These are phyloP conservation scores for Cryptococcus sp. DNA, from an alignment of 1,284 basidiomycete genomes.

Conservation along the genomic window DNA sequence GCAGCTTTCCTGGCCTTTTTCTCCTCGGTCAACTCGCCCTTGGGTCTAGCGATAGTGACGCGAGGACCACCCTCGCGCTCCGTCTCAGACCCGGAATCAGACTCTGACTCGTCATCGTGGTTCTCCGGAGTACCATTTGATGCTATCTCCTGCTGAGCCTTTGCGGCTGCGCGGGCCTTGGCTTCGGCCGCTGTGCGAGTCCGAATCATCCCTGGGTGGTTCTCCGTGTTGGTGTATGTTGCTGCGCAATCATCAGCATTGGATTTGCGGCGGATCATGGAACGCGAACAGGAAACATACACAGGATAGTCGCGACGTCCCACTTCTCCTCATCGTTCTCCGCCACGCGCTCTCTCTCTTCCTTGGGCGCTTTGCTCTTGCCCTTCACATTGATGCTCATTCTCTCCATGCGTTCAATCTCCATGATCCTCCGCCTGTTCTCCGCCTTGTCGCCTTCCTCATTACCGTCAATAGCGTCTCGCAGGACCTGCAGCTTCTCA, in stretches of 20 bases:
- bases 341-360: slow-evolving; percentile 44
- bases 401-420: slow-evolving; percentile 55
- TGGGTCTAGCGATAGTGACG: slow-evolving; percentile 64
- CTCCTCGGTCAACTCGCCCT: slow-evolving; percentile 80
- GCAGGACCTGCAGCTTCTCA: slow-evolving; percentile 76
- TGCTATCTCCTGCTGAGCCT: slow-evolving; percentile 17
- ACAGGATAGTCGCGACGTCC: slow-evolving; percentile 92
- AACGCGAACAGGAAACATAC: slow-evolving; percentile 59
- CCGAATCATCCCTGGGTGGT: slow-evolving; percentile 83
- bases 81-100: slow-evolving; percentile 53
- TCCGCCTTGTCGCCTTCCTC: slow-evolving; percentile 57
- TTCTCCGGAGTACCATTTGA: neutral
- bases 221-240: slow-evolving; percentile 93
- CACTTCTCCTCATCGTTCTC: slow-evolving; percentile 75
- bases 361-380: slow-evolving; percentile 53
- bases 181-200: slow-evolving; percentile 60
- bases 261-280: neutral
- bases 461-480: slow-evolving; percentile 74
- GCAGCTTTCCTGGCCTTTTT: slow-evolving; percentile 86
- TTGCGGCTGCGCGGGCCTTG: slow-evolving; percentile 28
- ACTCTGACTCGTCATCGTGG: slow-evolving; percentile 35
- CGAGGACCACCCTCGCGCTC: slow-evolving; percentile 38
- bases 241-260: slow-evolving; percentile 56
- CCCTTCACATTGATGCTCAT: slow-evolving; percentile 3
- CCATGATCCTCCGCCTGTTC: slow-evolving; percentile 64